Conservation (phyloP, 768 basidiomycete genomes). For the Omphalotus guepiniiformis region DNA sequence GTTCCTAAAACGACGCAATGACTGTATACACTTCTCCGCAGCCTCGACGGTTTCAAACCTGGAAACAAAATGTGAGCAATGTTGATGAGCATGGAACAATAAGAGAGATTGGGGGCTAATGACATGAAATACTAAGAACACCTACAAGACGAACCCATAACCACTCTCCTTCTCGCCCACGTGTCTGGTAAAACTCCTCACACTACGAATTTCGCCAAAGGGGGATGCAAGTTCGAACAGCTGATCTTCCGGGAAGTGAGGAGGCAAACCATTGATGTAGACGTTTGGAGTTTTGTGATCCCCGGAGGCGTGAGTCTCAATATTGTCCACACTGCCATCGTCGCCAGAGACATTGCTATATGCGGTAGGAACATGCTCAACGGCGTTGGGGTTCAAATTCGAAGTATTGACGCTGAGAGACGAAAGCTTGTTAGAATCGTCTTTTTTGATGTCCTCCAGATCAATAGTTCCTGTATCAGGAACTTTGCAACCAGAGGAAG, state of each 20-base stretch:
- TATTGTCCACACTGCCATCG: background rate
- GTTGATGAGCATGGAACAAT: background rate
- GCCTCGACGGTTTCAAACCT: slow-evolving; percentile 67
- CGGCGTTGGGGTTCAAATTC: background rate
- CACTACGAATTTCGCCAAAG: slow-evolving; percentile 74
- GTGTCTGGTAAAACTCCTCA: slow-evolving; percentile 80
- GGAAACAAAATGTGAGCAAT: background rate
- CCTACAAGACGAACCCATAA: slow-evolving; percentile 26
- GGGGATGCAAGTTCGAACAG: slow-evolving; percentile 65
- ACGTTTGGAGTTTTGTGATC: slow-evolving; percentile 66
- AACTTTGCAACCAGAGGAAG: background rate
- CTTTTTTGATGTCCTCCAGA: slow-evolving; percentile 5
- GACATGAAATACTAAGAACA: background rate
- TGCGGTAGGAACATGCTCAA: slow-evolving; percentile 5
- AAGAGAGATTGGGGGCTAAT: background rate
- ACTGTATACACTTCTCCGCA: slow-evolving; percentile 71
- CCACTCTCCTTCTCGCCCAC: slow-evolving; percentile 66
- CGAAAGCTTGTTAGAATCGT: background rate
- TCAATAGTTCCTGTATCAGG: slow-evolving; percentile 6
- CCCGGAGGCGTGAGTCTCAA: background rate
- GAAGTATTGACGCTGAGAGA: too few species aligned
- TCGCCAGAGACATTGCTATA: background rate
- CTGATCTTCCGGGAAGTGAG: slow-evolving; percentile 78
- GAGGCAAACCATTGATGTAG: slow-evolving; percentile 85
- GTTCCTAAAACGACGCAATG: slow-evolving; percentile 67